Conservation (phyloP, 148 eudicot genomes). For the Fagopyrum tataricum region DNA sequence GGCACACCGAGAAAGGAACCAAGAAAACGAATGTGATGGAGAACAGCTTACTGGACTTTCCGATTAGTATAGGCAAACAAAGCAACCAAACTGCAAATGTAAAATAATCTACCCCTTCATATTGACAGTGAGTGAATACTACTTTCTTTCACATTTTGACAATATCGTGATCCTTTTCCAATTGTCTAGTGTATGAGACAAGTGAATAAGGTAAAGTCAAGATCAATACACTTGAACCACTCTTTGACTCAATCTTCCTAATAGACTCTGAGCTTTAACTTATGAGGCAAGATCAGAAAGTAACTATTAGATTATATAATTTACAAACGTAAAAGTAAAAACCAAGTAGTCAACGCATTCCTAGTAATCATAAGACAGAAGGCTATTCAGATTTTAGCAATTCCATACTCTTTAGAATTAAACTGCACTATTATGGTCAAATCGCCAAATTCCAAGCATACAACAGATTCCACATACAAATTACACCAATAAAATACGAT, state of each 20-base stretch:
- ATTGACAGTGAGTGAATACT: neutral
- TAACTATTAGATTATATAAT: neutral
- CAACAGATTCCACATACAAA: neutral
- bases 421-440: neutral
- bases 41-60: neutral
- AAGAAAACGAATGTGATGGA: neutral
- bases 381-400: neutral
- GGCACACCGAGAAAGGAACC: neutral
- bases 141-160: neutral
- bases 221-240: neutral
- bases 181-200: neutral
- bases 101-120: neutral
- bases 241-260: neutral
- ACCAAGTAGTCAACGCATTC: neutral
- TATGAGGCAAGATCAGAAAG: neutral
- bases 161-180: neutral
- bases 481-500: neutral
- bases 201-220: neutral
- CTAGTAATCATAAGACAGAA: neutral
- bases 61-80: neutral
- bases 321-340: neutral
- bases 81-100: neutral
- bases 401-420: neutral
- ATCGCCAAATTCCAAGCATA: neutral
- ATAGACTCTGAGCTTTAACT: neutral